A percentile compares a stretch with the other conserved stretches of the same genome.
phyloP scores from a whole-genome alignment of 176 grass and related monocot genomes.

The Aegilops speltoides region DNA sequence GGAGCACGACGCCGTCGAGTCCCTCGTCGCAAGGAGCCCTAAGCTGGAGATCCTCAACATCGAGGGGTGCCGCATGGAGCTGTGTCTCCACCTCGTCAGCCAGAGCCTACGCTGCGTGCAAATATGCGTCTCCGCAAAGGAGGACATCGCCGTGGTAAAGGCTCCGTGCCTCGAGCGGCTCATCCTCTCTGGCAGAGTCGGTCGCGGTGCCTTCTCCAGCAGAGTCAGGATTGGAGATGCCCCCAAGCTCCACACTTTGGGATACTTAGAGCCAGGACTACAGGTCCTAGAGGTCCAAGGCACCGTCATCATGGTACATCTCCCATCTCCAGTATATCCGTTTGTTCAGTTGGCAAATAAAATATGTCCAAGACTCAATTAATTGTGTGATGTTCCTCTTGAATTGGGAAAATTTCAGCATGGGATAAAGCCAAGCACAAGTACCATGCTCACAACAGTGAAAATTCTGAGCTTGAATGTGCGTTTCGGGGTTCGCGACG shows the following conservation, averaged over 20 bases:
- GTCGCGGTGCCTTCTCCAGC: background rate
- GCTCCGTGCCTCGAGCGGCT: background rate
- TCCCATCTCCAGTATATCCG: background rate
- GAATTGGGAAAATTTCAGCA: background rate
- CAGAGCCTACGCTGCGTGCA: background rate
- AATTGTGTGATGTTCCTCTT: background rate
- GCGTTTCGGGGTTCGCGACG: background rate
- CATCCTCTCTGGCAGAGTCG: background rate
- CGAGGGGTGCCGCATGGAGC: background rate
- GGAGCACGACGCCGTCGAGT: too few species aligned
- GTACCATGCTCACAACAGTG: background rate
- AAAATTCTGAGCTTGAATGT: background rate
- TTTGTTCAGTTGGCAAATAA: too few species aligned
- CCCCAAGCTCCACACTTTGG: background rate
- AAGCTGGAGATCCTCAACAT: background rate
- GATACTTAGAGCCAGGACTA: background rate
- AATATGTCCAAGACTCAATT: background rate
- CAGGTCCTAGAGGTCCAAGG: background rate
- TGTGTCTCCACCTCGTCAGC: background rate
- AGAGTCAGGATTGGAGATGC: constrained; percentile 7
- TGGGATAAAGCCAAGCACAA: background rate
- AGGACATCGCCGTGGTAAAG: background rate
- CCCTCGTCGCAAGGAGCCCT: background rate
- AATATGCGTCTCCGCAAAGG: background rate
- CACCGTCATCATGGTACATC: background rate